Base-by-base conservation (phyloP, 1,284 basidiomycete species). In the Cutaneotrichosporon sp. region DNA sequence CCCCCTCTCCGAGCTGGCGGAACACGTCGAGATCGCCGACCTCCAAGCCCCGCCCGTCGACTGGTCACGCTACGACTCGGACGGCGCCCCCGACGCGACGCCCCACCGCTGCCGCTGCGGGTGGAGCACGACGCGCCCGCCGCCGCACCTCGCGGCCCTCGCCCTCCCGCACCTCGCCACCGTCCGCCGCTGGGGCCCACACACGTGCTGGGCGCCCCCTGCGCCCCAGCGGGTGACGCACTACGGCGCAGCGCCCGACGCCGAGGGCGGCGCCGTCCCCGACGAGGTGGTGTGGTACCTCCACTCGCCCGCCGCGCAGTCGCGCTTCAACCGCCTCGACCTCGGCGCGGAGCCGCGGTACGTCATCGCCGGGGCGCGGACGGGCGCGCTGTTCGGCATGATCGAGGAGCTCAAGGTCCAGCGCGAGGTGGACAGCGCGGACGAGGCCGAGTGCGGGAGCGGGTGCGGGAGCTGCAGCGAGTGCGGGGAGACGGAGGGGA, bases 291-390 rank as follows among this genome's bases (percentile, higher is more conserved):
- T 31, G 47, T 50, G 47, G 47, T 50, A 50, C 27, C 27, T 50
- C 27, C 47, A 31, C 47, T 31, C 27, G 13, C 47, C 47, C 13
- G 27, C 47, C 5, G 25, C 25, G 3, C 0, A 7, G 25, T 50
- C 47, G 16, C 47, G 47, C 14, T 50, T 50, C 27, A 50, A 50
- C 27, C 47, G 25, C 14, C 25, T 50, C 47, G 24, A 50, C 27
- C 25, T 31, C 6, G 47, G 47, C 16, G 47, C 1, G 6, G 6
- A 7, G 16, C 25, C 25, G 27, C 8, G 25, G 5, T 50, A 50
- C 27, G 25, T 25, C 3, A n/a, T 50, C 13, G 47, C 16, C 0
- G 47, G 47, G 16, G 47, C 24, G 27, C 10, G 47, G 27, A 27
- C 25, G 1, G 47, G 24, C 13, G 25, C 25, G 3, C 25, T 50